These are phyloP conservation scores for Coffea humblotiana DNA, from an alignment of 305 asterid species.

Conservation along the genomic window DNA sequence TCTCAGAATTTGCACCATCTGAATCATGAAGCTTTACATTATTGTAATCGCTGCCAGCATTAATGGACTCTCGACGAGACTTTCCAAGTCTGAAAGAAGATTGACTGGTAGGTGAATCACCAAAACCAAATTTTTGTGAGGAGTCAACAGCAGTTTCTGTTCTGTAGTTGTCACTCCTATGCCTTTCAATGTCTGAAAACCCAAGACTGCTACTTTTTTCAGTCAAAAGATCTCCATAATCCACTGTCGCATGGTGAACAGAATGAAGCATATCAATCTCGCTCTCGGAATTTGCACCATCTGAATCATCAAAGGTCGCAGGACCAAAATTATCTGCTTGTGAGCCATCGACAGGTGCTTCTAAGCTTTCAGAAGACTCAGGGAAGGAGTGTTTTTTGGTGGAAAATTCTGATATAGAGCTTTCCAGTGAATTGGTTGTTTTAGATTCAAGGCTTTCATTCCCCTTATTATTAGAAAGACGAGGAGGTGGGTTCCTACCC, in stretches of 20 bases:
- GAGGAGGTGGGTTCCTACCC: constrained; percentile 36
- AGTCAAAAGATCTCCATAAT: constrained; percentile 23
- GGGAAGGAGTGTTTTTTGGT: constrained; percentile 32
- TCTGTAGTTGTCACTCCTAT: constrained; percentile 13
- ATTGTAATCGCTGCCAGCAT: neutral
- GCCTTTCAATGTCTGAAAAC: constrained; percentile 23
- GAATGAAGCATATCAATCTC: constrained; percentile 36
- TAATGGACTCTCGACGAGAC: constrained; percentile 22
- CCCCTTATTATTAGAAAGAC: constrained; percentile 22
- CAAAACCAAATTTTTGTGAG: constrained; percentile 18
- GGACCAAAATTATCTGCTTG: constrained; percentile 35
- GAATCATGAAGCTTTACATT: constrained; percentile 43
- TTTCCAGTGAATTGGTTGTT: constrained; percentile 32
- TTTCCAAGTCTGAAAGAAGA: constrained; percentile 28
- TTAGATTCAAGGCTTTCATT: constrained; percentile 37
- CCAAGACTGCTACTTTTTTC: constrained; percentile 25
- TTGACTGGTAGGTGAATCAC: constrained; percentile 22
- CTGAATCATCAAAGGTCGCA: constrained; percentile 58
- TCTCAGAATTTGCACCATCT: constrained; percentile 50
- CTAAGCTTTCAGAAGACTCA: constrained; percentile 35
- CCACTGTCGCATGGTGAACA: constrained; percentile 18
- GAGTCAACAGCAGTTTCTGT: constrained; percentile 24
- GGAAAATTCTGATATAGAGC: constrained; percentile 26
- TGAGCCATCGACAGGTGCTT: constrained; percentile 29
- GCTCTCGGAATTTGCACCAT: constrained; percentile 48